Evolutionary conservation across 305 asterid species (phyloP), one percentile per base, ranked within the genome.

Genomic region (Fraxinus latifolia): DNA sequence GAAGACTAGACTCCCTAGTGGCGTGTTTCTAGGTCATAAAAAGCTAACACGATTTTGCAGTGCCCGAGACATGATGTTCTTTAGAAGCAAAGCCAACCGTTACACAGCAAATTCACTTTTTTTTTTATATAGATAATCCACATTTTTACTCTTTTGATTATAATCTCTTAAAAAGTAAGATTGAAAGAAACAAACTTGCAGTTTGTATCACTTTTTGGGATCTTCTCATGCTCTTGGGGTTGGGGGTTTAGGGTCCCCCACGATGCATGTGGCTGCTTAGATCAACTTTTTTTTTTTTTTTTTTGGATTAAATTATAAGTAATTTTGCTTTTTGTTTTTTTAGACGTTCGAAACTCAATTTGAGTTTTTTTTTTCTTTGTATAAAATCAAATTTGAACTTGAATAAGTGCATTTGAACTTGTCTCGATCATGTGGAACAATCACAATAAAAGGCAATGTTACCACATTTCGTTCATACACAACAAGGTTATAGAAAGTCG

Each of bases 1-100:
- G 72, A 65, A n/a, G n/a, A 9, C 7, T 65, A 65, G 72, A 65
- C 72, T 23, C 33, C 72, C 32, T 9, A 65, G 33, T 65, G 72
- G 72, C 72, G 72, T 37, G 50, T 33, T 73, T n/a, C 77, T 17
- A 36, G 77, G 50, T 74, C 19, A 74, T 2, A 36, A 74, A 39
- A 36, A 33, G 50, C 25, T 19, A 74, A 36, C 77, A 36, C 44
- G 33, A 14, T 29, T n/a, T 29, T 74, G 15, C 77, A 17, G n/a
- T 74, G 77, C 77, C 77, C 77, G n/a, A 74, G 47, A 74, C 77
- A 17, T 34, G 31, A 74, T 74, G 77, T 74, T 74, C 77, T 74
- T 36, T 74, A 4, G 27, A 74, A 74, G 77, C 77, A 74, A 74
- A 74, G 77, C 29, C 50, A 31, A 36, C 77, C 50, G 53, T 74